phyloP scores from a whole-genome alignment of 495 filamentous ascomycete genomes.

The Xylaria bambusicola region DNA sequence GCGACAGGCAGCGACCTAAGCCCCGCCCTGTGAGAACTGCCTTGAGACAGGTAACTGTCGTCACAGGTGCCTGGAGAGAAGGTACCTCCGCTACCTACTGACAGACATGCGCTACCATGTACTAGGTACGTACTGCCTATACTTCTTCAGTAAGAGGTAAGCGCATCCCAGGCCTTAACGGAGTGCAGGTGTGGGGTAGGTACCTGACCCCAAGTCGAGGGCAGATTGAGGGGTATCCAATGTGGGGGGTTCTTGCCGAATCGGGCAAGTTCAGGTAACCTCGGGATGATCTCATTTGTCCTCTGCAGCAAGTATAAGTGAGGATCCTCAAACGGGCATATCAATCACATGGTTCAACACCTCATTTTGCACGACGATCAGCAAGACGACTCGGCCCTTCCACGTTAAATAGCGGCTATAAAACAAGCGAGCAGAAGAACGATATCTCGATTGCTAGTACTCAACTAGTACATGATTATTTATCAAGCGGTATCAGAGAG shows the following conservation, averaged over 20 bases:
- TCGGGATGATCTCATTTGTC: slow-evolving; percentile 29
- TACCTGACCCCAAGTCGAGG: too few relatives aligned
- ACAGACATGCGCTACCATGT: too few relatives aligned
- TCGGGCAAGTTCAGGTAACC: background rate
- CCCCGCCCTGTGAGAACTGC: slow-evolving; percentile 20
- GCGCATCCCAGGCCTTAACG: slow-evolving; percentile 19
- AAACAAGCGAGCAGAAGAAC: too few relatives aligned
- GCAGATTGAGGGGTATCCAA: background rate
- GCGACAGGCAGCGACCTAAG: slow-evolving; percentile 9
- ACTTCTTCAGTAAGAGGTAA: background rate
- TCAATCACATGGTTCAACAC: background rate
- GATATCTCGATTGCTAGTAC: too few relatives aligned
- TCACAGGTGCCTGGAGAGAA: too few relatives aligned
- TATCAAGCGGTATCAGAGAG: too few relatives aligned
- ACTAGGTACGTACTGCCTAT: background rate
- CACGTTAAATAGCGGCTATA: too few relatives aligned
- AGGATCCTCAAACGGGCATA: background rate
- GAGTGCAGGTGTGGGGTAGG: background rate
- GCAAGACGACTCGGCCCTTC: too few relatives aligned
- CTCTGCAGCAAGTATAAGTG: slow-evolving; percentile 7
- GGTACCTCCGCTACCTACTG: too few relatives aligned
- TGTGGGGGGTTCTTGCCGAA: background rate
- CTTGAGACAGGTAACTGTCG: slow-evolving; percentile 7
- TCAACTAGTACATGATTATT: too few relatives aligned
- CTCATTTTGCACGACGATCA: slow-evolving; percentile 9